Conservation (phyloP, 495 filamentous ascomycete species). For the Penicillium waksmanii region DNA sequence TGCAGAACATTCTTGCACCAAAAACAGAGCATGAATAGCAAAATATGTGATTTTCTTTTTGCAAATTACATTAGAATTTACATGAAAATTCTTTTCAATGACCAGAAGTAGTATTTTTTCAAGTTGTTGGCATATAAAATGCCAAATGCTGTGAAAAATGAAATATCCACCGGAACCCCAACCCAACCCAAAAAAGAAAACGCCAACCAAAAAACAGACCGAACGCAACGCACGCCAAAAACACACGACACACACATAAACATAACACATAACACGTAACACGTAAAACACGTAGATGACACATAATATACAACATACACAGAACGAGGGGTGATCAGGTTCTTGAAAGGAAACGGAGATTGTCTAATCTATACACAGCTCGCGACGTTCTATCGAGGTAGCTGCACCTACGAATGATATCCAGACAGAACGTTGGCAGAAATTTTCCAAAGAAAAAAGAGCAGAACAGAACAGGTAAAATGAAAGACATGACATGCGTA, state of each 20-base stretch:
- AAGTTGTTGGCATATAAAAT: background rate
- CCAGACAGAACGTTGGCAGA: conserved; percentile 34
- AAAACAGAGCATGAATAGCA: background rate
- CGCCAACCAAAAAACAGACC: conserved; percentile 11
- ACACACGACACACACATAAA: conserved; percentile 23
- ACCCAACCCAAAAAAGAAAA: conserved; percentile 12
- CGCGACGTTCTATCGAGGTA: conserved; percentile 29
- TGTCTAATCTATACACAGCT: conserved; percentile 52
- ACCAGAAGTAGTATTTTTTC: background rate
- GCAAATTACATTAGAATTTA: background rate
- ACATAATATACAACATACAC: conserved; percentile 37
- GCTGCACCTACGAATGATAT: conserved; percentile 44
- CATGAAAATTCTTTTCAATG: background rate
- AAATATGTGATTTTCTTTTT: no score
- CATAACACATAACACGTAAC: conserved; percentile 28
- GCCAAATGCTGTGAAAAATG: conserved; percentile 7
- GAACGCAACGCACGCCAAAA: conserved; percentile 20
- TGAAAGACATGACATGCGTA: conserved; percentile 32
- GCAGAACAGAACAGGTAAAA: conserved; percentile 27
- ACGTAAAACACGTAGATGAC: conserved; percentile 30
- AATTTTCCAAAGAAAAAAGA: conserved; percentile 36
- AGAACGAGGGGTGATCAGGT: conserved; percentile 38
- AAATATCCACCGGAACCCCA: conserved; percentile 15
- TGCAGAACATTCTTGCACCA: background rate
- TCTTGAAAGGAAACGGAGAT: conserved; percentile 41